Conservation (phyloP, 495 filamentous ascomycete species). For the Annulohypoxylon bovei region DNA sequence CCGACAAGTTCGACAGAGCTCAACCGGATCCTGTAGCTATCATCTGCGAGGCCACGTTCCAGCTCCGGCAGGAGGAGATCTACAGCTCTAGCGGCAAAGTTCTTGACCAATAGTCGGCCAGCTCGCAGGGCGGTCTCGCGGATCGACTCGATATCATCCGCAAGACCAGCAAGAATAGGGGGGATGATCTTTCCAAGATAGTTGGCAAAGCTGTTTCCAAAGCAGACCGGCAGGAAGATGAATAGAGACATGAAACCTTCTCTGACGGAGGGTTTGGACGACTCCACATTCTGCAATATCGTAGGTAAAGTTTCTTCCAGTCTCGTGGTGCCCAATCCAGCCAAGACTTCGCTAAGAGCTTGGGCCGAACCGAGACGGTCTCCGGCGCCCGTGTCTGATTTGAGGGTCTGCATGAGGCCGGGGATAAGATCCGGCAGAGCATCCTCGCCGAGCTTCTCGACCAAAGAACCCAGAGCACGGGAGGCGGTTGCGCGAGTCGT, state of each 20-base stretch:
- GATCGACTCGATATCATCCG: conserved; percentile 94
- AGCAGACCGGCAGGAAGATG: conserved; percentile 98
- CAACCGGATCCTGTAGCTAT: conserved; percentile 94
- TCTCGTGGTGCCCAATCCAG: conserved; percentile 88
- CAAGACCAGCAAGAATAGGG: conserved; percentile 91
- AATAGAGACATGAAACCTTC: conserved; percentile 99
- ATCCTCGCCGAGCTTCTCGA: conserved; percentile 98
- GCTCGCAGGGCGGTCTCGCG: conserved; percentile 92
- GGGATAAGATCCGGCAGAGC: conserved; percentile 96
- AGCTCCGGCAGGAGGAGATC: conserved; percentile 94
- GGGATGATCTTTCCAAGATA: conserved; percentile 97
- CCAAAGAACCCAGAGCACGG: conserved; percentile 90
- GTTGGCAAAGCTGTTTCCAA: conserved; percentile 96
- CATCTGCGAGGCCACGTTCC: conserved; percentile 92
- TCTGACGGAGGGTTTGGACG: conserved; percentile 86
- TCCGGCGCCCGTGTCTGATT: conserved; percentile 94
- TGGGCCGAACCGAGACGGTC: conserved; percentile 96
- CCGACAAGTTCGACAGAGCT: conserved; percentile 98
- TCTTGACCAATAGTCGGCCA: conserved; percentile 94
- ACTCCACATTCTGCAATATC: conserved; percentile 94
- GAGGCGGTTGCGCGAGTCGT: conserved; percentile 97
- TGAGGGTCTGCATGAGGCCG: conserved; percentile 95
- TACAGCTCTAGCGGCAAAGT: conserved; percentile 93
- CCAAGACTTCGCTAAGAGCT: conserved; percentile 95
- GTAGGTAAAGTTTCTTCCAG: conserved; percentile 96